phyloP scores from a whole-genome alignment of 23 red algal genomes.

The Pyropia haitanensis region DNA sequence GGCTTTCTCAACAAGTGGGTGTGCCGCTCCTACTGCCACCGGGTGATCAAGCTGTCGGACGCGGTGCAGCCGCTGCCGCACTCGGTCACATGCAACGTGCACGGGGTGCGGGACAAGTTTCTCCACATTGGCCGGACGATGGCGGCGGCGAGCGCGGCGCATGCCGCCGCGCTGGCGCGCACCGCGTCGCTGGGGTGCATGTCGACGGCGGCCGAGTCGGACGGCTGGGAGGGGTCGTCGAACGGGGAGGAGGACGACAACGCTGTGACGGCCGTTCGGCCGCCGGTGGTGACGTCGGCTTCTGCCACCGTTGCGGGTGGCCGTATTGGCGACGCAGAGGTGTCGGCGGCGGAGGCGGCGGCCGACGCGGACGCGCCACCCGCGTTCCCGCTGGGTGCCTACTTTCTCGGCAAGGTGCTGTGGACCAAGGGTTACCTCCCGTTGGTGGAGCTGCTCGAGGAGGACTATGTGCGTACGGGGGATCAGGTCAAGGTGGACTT shows the following conservation, averaged over 20 bases:
- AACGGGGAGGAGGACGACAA: no score
- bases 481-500: conserved; percentile 53
- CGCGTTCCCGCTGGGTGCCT: conserved; percentile 39
- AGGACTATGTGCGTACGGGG: conserved; percentile 39
- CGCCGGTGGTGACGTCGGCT: no score
- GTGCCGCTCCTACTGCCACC: conserved; percentile 41
- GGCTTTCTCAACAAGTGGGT: conserved; percentile 73
- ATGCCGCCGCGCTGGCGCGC: no score
- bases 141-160: conserved; percentile 3
- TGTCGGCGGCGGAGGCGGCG: no score
- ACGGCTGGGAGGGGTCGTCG: no score
- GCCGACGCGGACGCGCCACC: no score
- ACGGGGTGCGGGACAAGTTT: conserved; percentile 58
- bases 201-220: no score
- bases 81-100: conserved; percentile 51
- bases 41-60: conserved; percentile 68
- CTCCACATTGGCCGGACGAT: conserved; percentile 23
- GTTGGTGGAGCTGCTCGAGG: conserved; percentile 58
- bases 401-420: conserved; percentile 68
- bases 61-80: conserved; percentile 57
- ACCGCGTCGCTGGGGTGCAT: no score
- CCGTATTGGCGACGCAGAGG: no score
- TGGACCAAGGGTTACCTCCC: conserved; percentile 67
- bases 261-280: no score
- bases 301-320: no score